Percentiles rank a stretch among this genome's conserved stretches.
phyloP scores from a whole-genome alignment of 1,284 basidiomycete species.

The Sporisorium iseilematis-ciliati region DNA sequence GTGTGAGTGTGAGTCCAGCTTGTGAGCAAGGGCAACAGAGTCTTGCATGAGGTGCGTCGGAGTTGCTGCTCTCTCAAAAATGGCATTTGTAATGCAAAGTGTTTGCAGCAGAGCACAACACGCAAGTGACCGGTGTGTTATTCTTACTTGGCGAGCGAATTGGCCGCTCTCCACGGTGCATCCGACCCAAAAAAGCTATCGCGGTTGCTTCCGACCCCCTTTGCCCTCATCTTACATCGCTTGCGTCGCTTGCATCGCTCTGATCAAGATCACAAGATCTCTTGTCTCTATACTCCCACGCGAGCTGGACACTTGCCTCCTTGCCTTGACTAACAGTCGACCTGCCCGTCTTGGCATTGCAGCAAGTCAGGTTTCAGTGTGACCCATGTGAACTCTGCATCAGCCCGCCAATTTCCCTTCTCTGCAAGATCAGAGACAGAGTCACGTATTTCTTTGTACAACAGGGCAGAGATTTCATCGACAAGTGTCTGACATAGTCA shows the following conservation, averaged over 20 bases:
- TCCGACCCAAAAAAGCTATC: background rate
- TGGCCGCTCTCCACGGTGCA: conserved; percentile 5
- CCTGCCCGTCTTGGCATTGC: background rate
- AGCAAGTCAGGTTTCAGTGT: too few species aligned
- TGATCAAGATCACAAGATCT: background rate
- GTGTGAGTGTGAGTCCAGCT: too few species aligned
- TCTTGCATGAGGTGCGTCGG: too few species aligned
- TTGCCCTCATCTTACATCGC: background rate
- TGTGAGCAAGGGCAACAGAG: too few species aligned
- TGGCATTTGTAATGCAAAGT: background rate
- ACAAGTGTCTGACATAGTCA: too few species aligned
- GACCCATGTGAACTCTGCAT: too few species aligned
- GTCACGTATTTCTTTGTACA: too few species aligned
- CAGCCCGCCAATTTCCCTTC: too few species aligned
- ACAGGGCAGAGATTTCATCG: too few species aligned
- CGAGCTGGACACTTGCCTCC: background rate
- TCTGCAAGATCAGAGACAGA: too few species aligned
- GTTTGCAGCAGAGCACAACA: background rate
- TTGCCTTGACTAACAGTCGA: background rate
- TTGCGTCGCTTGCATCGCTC: background rate
- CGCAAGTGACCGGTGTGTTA: background rate
- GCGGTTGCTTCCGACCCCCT: conserved; percentile 9
- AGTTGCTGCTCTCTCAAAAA: background rate
- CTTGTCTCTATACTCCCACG: background rate
- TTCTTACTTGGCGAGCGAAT: background rate